A percentile compares a stretch with the other conserved stretches of the same genome.
These are phyloP conservation scores for Pestalotiopsis sp. DNA, from an alignment of 2,329 filamentous ascomycete species.

Conservation along the genomic window DNA sequence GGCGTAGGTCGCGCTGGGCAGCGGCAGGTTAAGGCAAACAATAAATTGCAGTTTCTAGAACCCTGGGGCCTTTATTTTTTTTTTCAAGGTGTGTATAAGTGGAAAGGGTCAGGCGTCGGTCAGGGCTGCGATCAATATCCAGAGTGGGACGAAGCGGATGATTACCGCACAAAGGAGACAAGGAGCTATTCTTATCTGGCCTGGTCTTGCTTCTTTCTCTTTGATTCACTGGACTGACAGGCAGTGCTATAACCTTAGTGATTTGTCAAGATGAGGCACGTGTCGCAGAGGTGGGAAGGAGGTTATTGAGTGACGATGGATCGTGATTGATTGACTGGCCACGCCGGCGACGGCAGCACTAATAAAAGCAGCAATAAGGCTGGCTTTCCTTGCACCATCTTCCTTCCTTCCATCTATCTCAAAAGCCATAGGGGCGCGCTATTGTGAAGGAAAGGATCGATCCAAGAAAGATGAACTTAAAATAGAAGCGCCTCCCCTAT, in stretches of 20 bases:
- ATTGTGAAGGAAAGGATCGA: too few species aligned
- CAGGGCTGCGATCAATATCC: background rate
- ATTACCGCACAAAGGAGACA: background rate
- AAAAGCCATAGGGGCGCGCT: too few species aligned
- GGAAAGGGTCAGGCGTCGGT: background rate
- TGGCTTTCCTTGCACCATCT: background rate
- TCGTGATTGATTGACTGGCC: background rate
- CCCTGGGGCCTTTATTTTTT: background rate
- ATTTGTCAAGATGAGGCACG: background rate
- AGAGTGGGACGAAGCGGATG: background rate
- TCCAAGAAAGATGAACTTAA: too few species aligned
- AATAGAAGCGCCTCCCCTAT: too few species aligned
- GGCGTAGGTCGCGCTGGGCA: background rate
- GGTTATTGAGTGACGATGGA: background rate
- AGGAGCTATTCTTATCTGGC: background rate
- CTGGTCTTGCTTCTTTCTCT: background rate
- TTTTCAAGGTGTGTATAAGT: background rate
- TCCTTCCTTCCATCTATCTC: too few species aligned
- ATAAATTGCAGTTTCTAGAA: background rate
- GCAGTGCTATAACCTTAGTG: too few species aligned
- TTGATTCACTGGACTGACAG: background rate
- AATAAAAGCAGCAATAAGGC: background rate
- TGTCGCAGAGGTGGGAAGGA: background rate
- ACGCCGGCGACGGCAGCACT: background rate
- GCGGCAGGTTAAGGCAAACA: background rate